phyloP scores from a whole-genome alignment of 805 yeast species.

The Spathaspora passalidarum region DNA sequence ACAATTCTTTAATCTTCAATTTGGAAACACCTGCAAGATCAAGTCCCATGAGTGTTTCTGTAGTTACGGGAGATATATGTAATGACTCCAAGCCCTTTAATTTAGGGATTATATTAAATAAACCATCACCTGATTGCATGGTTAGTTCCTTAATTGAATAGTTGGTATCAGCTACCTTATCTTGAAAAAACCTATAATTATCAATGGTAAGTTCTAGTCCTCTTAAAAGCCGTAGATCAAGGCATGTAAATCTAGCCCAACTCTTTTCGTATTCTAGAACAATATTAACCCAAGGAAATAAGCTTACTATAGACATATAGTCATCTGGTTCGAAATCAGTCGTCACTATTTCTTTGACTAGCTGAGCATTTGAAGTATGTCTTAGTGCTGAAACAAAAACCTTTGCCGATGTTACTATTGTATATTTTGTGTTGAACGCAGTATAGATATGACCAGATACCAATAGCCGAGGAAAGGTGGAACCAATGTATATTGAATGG shows the following conservation, averaged over 20 bases:
- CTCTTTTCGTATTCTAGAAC: neutral
- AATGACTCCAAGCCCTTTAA: neutral
- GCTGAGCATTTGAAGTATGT: neutral
- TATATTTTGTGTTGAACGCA: neutral
- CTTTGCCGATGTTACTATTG: neutral
- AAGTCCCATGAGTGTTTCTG: neutral
- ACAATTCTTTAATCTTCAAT: neutral
- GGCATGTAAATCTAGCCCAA: neutral
- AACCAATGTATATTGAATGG: neutral
- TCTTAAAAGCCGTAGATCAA: neutral
- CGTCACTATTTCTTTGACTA: neutral
- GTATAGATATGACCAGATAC: neutral
- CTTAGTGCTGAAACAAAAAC: neutral
- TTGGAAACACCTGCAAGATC: neutral
- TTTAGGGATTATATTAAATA: neutral
- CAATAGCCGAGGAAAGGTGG: neutral
- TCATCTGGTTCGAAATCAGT: neutral
- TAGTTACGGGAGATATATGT: neutral
- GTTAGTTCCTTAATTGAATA: neutral
- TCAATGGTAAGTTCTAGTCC: neutral
- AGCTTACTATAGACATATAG: neutral
- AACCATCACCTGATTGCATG: neutral
- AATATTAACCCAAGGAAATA: neutral
- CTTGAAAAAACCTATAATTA: neutral
- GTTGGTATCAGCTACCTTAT: neutral